Base-by-base conservation (phyloP, 805 yeast species). In the Ogataea pini region DNA sequence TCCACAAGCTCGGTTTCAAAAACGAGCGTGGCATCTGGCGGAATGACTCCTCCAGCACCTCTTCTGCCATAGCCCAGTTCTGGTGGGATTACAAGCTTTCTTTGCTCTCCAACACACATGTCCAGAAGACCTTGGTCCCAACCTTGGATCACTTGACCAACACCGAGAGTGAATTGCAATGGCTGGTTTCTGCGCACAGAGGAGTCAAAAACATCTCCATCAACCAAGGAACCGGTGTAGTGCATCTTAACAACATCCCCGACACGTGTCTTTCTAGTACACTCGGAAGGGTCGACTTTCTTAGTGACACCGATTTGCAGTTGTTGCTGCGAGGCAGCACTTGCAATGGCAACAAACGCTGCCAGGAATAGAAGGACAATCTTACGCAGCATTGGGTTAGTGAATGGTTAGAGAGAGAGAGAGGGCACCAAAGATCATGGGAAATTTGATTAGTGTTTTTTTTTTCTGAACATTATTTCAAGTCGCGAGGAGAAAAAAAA, bases 101-200 rank as follows among this genome's bases (percentile, higher is more conserved):
- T 79, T 71, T 83, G 75, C 67, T 90, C 97, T 39, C 96, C 96
- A 65, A 88, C 72, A 69, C 97, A 90, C 95, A 87, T 87, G 28
- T 85, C 82, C 32, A 73, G 58, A 43, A 89, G 70, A 36, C 97
- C 97, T 68, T 84, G 80, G 54, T 90, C 97, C 97, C 97, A 90
- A 50, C 97, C 97, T 51, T 75, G 62, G 62, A 90, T 90, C 27
- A 90, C 97, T 59, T 79, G 84, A 4, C 95, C 91, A 20, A 68
- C 65, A 36, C 97, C 97, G 46, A 91, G 70, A n/a, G 68, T 68
- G 68, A 90, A 90, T 36, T 75, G 64, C 51, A 90, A 72, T 39
- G 97, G 97, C 38, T 65, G 58, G 12, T 80, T 82, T 61, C 96
- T 78, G 18, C 65, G 62, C 48, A 75, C 68, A 1, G 96, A 86